Evolutionary conservation across 495 filamentous ascomycete genomes (phyloP).

Genomic region (Lophiostoma macrostomum): DNA sequence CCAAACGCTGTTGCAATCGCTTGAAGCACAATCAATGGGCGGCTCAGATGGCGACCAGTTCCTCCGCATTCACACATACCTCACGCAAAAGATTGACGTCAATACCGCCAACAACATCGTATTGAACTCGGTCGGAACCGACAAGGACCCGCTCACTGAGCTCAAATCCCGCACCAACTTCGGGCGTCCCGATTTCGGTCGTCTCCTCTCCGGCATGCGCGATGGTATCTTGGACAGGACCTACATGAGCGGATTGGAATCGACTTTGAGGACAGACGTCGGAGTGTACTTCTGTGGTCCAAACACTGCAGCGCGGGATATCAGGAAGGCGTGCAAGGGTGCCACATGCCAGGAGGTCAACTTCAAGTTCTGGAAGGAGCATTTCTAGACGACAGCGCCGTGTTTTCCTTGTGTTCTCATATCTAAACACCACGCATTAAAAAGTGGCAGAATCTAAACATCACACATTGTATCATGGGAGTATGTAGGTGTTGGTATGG

Average conservation of each 20-base stretch:
- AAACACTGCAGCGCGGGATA: constrained; percentile 75
- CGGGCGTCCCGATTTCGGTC: constrained; percentile 84
- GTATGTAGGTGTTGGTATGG: no score
- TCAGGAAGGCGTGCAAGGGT: constrained; percentile 71
- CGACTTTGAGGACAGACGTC: constrained; percentile 70
- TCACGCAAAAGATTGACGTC: constrained; percentile 87
- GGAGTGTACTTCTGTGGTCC: constrained; percentile 98
- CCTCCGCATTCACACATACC: constrained; percentile 95
- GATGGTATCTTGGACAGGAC: constrained; percentile 79
- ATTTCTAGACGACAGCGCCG: constrained; percentile 57
- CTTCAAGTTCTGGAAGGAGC: constrained; percentile 99
- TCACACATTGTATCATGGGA: no score
- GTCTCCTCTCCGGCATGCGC: constrained; percentile 79
- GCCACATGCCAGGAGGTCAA: constrained; percentile 72
- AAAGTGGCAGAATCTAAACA: no score
- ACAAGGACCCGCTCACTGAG: constrained; percentile 87
- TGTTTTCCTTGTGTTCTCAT: no score
- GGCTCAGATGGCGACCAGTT: constrained; percentile 74
- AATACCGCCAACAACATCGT: constrained; percentile 96
- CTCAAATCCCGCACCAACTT: constrained; percentile 89
- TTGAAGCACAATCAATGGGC: constrained; percentile 78
- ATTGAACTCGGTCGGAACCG: constrained; percentile 85
- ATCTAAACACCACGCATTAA: no score
- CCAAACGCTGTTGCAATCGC: constrained; percentile 83
- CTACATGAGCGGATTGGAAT: constrained; percentile 79